Evolutionary conservation across 768 basidiomycete genomes (phyloP).

Genomic region (Podaxis pistillaris): DNA sequence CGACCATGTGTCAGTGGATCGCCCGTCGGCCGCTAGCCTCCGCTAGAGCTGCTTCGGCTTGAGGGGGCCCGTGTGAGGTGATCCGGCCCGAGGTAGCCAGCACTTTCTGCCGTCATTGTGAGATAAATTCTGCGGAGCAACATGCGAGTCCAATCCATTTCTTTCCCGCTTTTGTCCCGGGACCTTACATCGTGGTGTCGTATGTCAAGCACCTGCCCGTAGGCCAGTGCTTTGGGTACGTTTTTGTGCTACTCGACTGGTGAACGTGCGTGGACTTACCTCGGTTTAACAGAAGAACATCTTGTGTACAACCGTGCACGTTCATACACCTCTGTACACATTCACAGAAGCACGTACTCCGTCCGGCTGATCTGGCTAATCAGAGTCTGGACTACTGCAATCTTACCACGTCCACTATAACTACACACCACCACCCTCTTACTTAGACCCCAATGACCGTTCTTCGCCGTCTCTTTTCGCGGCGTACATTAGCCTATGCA

Average conservation of each 20-base stretch:
- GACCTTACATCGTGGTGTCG: background rate
- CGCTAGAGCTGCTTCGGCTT: too few relatives aligned
- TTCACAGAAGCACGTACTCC: background rate
- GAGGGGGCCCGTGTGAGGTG: too few relatives aligned
- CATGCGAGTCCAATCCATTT: background rate
- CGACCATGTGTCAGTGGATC: too few relatives aligned
- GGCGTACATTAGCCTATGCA: conserved; percentile 51
- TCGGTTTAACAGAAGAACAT: background rate
- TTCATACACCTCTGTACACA: background rate
- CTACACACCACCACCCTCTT: background rate
- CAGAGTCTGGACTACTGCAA: background rate
- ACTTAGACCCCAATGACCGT: conserved; percentile 28
- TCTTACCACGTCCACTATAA: background rate
- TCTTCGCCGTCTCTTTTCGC: conserved; percentile 47
- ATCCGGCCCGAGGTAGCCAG: background rate
- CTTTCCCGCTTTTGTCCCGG: background rate
- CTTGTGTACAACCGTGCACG: background rate
- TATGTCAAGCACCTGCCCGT: background rate
- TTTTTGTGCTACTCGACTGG: background rate
- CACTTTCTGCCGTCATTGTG: background rate
- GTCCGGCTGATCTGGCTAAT: background rate
- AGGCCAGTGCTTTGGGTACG: background rate
- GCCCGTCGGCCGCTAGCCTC: too few relatives aligned
- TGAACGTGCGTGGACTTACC: conserved; percentile 8
- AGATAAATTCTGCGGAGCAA: conserved; percentile 1